Percentiles rank a stretch among this genome's conserved stretches.
Conservation (phyloP, 192 early-diverging fungal species). For the Gonapodya sp. region DNA sequence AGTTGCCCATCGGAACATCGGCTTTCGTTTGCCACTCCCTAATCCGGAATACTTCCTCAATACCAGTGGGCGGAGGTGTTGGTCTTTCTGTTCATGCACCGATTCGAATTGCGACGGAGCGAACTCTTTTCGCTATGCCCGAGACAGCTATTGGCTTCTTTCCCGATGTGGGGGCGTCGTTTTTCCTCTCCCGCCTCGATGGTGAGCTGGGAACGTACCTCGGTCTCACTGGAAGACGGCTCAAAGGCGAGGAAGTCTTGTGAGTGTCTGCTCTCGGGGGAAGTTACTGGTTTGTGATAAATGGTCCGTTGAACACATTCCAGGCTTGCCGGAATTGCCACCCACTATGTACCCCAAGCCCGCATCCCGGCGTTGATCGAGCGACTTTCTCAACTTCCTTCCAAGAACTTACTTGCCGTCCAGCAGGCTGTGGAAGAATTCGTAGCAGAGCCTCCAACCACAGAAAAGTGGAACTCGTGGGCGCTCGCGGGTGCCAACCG, state of each 20-base stretch:
- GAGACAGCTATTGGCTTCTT: constrained; percentile 94
- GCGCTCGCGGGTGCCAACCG: constrained; percentile 35
- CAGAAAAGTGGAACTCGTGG: constrained; percentile 30
- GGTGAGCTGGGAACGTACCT: constrained; percentile 90
- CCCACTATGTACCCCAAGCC: constrained; percentile 87
- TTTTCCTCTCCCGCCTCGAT: constrained; percentile 90
- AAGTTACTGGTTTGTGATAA: neutral
- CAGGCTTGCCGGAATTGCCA: constrained; percentile 83
- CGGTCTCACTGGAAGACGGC: constrained; percentile 70
- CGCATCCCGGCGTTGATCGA: constrained; percentile 69
- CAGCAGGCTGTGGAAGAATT: constrained; percentile 89
- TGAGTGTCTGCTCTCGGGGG: constrained; percentile 27
- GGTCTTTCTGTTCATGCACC: constrained; percentile 91
- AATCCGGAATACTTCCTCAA: neutral
- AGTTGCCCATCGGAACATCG: neutral
- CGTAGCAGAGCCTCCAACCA: constrained; percentile 22
- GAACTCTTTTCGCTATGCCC: constrained; percentile 94
- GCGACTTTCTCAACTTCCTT: constrained; percentile 69
- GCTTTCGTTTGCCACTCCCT: constrained; percentile 12
- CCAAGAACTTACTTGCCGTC: constrained; percentile 63
- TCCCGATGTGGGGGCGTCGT: constrained; percentile 91
- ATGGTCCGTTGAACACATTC: neutral
- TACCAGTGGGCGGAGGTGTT: constrained; percentile 91
- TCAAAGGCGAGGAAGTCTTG: constrained; percentile 78
- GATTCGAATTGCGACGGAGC: constrained; percentile 93